A percentile compares a stretch with the other conserved stretches of the same genome.
These are phyloP conservation scores for Grosmannia huntii DNA, from an alignment of 2,329 filamentous ascomycete genomes.

Conservation along the genomic window DNA sequence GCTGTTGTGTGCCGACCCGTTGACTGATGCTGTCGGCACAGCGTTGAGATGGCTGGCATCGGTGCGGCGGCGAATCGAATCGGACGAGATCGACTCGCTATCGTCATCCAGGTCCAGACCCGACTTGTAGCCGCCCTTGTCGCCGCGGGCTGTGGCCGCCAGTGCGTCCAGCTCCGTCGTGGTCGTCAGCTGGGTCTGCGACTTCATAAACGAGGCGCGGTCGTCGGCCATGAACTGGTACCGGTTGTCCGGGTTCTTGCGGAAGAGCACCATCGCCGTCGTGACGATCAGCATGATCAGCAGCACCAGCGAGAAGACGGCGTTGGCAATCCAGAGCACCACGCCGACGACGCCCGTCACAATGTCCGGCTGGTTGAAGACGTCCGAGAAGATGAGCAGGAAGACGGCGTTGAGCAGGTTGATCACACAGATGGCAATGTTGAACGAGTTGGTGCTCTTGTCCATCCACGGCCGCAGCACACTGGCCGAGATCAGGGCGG, in stretches of 20 bases:
- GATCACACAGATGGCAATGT: slow-evolving; percentile 69
- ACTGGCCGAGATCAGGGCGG: slow-evolving; percentile 56
- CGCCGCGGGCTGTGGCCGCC: slow-evolving; percentile 68
- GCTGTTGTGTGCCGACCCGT: slow-evolving; percentile 5
- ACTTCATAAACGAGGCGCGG: slow-evolving; percentile 83
- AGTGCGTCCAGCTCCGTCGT: slow-evolving; percentile 74
- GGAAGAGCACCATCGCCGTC: slow-evolving; percentile 51
- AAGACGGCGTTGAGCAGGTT: slow-evolving; percentile 78
- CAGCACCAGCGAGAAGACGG: slow-evolving; percentile 61
- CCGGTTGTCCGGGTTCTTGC: slow-evolving; percentile 75
- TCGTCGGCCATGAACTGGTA: slow-evolving; percentile 88
- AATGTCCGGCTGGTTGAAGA: slow-evolving; percentile 65
- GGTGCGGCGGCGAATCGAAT: slow-evolving; percentile 35
- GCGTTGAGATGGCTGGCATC: slow-evolving; percentile 12
- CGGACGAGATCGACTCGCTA: slow-evolving; percentile 52
- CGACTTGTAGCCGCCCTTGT: slow-evolving; percentile 49
- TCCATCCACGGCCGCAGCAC: slow-evolving; percentile 86
- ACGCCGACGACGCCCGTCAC: slow-evolving; percentile 76
- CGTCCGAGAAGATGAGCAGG: slow-evolving; percentile 66
- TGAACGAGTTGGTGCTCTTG: slow-evolving; percentile 85
- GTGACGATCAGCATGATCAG: slow-evolving; percentile 66
- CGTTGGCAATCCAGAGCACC: slow-evolving; percentile 71
- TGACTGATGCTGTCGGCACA: slow-evolving; percentile 12
- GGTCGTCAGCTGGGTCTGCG: slow-evolving; percentile 54
- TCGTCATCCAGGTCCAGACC: slow-evolving; percentile 60